Evolutionary conservation across 352 stramenopile species (phyloP).

Genomic region (Phytophthora chlamydospora): DNA sequence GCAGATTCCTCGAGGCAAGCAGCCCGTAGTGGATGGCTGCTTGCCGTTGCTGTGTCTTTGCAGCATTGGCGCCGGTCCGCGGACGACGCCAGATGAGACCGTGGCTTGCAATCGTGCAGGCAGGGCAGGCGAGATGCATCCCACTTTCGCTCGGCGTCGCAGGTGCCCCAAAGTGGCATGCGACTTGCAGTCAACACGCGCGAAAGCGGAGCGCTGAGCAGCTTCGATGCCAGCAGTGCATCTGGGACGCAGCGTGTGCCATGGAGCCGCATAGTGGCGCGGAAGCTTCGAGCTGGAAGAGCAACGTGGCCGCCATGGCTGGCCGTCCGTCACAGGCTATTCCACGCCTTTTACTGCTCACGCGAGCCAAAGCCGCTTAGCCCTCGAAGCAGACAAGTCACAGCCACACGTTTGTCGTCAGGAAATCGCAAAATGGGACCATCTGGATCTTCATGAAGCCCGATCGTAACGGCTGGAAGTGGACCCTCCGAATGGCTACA

Average conservation of each 20-base stretch:
- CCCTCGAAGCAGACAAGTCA: no score
- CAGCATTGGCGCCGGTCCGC: not conserved
- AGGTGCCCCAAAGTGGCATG: slow-evolving; percentile 3
- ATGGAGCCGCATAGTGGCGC: slow-evolving; percentile 6
- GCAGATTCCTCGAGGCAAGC: not conserved
- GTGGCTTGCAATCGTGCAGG: slow-evolving; percentile 21
- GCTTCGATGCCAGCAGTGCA: no score
- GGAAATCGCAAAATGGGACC: no score
- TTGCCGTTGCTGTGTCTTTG: slow-evolving; percentile 12
- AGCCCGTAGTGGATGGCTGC: not conserved
- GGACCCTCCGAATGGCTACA: no score
- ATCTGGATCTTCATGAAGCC: no score
- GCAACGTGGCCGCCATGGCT: no score
- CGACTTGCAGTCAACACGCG: slow-evolving; percentile 11
- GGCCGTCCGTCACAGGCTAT: no score
- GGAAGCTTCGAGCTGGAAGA: not conserved
- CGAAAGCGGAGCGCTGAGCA: not conserved
- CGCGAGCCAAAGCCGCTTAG: no score
- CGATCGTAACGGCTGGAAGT: no score
- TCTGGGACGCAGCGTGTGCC: no score
- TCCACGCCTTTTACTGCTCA: slow-evolving; percentile 1
- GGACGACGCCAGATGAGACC: slow-evolving; percentile 26
- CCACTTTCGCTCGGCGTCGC: slow-evolving; percentile 13
- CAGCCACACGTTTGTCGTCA: no score
- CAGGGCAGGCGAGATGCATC: slow-evolving; percentile 20